A percentile compares a stretch with the other conserved stretches of the same genome.
Conservation (phyloP, 2,329 filamentous ascomycete species). For the Uncinocarpus reesii region DNA sequence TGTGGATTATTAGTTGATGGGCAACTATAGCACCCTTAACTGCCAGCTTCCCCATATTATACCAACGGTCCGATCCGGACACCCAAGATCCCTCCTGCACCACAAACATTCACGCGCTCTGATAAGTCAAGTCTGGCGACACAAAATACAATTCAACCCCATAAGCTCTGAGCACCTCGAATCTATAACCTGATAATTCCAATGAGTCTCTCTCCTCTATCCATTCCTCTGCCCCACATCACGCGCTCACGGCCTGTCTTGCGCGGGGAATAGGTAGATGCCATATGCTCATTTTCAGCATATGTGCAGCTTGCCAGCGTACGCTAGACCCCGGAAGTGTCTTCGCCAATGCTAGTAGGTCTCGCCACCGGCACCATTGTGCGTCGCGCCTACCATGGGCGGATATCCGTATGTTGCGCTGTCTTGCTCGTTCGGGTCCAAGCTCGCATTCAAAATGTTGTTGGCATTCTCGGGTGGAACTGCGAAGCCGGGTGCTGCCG, state of each 20-base stretch:
- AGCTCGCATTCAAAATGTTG: slow-evolving; percentile 34
- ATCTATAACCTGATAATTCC: slow-evolving; percentile 9
- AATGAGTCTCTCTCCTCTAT: background rate
- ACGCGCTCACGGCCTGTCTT: slow-evolving; percentile 5
- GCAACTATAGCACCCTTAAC: background rate
- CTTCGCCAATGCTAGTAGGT: slow-evolving; percentile 29
- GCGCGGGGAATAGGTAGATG: slow-evolving; percentile 18
- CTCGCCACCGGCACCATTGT: slow-evolving; percentile 40
- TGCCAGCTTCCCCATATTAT: too few species aligned
- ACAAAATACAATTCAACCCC: background rate
- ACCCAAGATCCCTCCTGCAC: background rate
- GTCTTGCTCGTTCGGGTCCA: slow-evolving; percentile 40
- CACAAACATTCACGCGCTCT: slow-evolving; percentile 4
- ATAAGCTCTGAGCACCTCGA: slow-evolving; percentile 8
- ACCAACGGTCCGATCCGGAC: too few species aligned
- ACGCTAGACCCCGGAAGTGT: slow-evolving; percentile 16
- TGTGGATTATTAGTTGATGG: background rate
- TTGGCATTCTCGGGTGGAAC: slow-evolving; percentile 36
- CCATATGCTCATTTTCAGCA: slow-evolving; percentile 15
- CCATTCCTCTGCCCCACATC: background rate
- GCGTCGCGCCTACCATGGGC: slow-evolving; percentile 37
- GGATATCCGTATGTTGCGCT: slow-evolving; percentile 37
- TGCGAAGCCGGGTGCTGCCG: slow-evolving; percentile 27
- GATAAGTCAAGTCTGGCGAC: background rate
- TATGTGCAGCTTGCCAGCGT: slow-evolving; percentile 12